Evolutionary conservation across 306 rosid species (phyloP).

Genomic region (Abrus pulchellus): DNA sequence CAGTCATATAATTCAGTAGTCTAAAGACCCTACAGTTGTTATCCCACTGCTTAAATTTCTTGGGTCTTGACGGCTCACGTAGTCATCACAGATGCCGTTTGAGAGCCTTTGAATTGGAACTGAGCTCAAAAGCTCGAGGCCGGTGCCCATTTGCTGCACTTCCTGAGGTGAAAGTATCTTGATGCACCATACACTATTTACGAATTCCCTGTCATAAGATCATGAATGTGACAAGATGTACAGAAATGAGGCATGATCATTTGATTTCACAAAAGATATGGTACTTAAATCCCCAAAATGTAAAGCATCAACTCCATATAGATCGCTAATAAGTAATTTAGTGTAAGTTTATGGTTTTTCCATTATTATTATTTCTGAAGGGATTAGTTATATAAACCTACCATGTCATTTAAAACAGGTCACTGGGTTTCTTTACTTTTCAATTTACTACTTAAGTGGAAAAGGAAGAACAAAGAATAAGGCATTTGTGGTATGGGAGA

Average conservation of each 20-base stretch:
- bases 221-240: not conserved
- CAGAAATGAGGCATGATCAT: not conserved
- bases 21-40: constrained; percentile 83
- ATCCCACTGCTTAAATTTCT: constrained; percentile 79
- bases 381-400: not conserved
- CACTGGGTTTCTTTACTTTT: not conserved
- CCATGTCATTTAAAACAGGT: constrained; percentile 14
- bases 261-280: not conserved
- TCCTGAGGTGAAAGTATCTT: constrained; percentile 97
- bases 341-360: not conserved
- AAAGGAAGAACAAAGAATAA: not conserved
- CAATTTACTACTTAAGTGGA: constrained; percentile 10
- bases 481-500: constrained; percentile 9
- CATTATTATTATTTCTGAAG: constrained; percentile 19
- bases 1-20: constrained; percentile 66
- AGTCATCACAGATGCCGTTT: constrained; percentile 73
- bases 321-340: constrained; percentile 31
- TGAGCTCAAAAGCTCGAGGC: constrained; percentile 77
- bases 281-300: not conserved
- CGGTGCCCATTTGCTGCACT: constrained; percentile 92
- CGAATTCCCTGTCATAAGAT: constrained; percentile 81
- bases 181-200: constrained; percentile 94
- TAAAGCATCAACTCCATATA: constrained; percentile 7
- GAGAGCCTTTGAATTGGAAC: constrained; percentile 90
- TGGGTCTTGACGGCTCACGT: constrained; percentile 78